These are phyloP conservation scores for Carex pumila DNA, from an alignment of 176 grass and related monocot species.

Conservation along the genomic window DNA sequence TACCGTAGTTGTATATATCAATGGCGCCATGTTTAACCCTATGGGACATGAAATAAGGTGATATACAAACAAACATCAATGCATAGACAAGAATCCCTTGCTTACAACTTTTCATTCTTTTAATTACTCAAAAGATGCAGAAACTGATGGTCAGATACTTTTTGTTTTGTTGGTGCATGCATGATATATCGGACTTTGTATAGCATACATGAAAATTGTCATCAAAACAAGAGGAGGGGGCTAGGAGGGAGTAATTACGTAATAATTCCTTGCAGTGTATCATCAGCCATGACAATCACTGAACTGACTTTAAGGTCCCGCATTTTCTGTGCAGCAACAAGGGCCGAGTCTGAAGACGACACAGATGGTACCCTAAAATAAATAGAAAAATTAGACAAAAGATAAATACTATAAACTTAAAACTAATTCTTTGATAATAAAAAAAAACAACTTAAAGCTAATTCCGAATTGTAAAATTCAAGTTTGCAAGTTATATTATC, in stretches of 20 bases:
- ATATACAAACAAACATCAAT: neutral
- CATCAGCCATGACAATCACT: conserved; percentile 59
- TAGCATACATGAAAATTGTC: neutral
- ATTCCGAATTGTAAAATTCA: neutral
- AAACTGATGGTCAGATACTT: neutral
- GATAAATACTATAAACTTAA: neutral
- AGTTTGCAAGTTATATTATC: neutral
- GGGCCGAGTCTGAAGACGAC: conserved; percentile 48
- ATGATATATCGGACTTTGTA: neutral
- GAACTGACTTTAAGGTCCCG: conserved; percentile 60
- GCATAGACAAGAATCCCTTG: neutral
- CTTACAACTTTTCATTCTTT: neutral
- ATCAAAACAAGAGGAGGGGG: neutral
- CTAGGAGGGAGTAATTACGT: conserved; percentile 38
- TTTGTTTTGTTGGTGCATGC: neutral
- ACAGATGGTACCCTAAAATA: conserved; percentile 50
- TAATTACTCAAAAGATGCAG: neutral
- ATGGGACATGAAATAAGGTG: neutral
- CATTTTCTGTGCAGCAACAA: conserved; percentile 65
- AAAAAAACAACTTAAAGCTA: neutral
- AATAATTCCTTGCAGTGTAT: conserved; percentile 48
- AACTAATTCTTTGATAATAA: neutral
- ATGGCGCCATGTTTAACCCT: neutral
- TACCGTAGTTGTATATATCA: neutral
- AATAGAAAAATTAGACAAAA: neutral